phyloP scores from a whole-genome alignment of 768 basidiomycete species.

The Clitopilus passeckerianus region DNA sequence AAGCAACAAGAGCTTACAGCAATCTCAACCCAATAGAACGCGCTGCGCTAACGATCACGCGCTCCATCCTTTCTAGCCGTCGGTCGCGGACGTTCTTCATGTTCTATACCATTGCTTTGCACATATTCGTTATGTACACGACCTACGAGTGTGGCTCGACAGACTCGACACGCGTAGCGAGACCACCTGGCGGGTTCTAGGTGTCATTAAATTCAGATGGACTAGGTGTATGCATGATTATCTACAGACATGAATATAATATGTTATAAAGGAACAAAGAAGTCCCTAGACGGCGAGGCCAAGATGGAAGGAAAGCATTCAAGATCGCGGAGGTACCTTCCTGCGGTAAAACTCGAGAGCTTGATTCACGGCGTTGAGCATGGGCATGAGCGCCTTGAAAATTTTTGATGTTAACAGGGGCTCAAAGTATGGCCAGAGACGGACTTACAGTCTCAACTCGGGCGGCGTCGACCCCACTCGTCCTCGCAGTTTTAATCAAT shows the following conservation, averaged over 20 bases:
- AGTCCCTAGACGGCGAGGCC: not conserved
- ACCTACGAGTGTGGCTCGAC: conserved; percentile 67
- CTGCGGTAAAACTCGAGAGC: conserved; percentile 59
- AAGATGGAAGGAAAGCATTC: conserved; percentile 14
- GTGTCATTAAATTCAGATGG: not conserved
- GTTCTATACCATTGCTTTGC: conserved; percentile 76
- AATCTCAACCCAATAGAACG: conserved; percentile 90
- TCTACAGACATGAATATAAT: conserved; percentile 1
- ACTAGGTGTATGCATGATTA: not conserved
- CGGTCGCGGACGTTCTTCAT: conserved; percentile 88
- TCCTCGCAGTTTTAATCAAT: conserved; percentile 59
- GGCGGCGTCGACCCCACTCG: conserved; percentile 55
- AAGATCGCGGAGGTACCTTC: conserved; percentile 28
- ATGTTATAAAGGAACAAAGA: not conserved
- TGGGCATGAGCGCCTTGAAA: conserved; percentile 68
- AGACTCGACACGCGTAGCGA: not conserved
- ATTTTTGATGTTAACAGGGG: not conserved
- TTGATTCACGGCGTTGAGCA: conserved; percentile 67
- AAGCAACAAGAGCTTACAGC: conserved; percentile 90
- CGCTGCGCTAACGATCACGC: conserved; percentile 79
- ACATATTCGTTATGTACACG: conserved; percentile 77
- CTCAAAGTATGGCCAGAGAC: not conserved
- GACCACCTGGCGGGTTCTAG: not conserved
- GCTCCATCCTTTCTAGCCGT: conserved; percentile 83
- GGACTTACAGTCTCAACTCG: conserved; percentile 61